A percentile compares a stretch with the other conserved stretches of the same genome.
phyloP scores from a whole-genome alignment of 176 grass and related monocot genomes.

The Canna indica region DNA sequence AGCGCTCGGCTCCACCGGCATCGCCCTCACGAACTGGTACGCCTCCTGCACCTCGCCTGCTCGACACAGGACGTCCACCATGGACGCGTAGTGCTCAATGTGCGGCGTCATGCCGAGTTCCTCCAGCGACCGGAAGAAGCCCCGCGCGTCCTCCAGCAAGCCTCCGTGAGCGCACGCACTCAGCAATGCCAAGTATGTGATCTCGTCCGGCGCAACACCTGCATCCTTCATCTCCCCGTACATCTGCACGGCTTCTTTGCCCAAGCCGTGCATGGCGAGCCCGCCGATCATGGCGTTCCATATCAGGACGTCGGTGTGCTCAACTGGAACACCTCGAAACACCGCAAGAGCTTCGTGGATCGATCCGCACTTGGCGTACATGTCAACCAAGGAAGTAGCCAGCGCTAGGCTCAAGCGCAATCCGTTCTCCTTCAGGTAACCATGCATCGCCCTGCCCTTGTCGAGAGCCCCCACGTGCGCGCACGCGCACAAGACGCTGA shows the following conservation, averaged over 20 bases:
- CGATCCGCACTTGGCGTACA: slow-evolving; percentile 55
- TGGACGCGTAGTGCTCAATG: slow-evolving; percentile 52
- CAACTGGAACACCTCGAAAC: slow-evolving; percentile 27
- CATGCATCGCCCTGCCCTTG: slow-evolving; percentile 36
- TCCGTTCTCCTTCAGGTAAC: slow-evolving; percentile 25
- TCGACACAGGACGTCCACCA: slow-evolving; percentile 61
- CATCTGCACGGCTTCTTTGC: slow-evolving; percentile 33
- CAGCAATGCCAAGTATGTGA: slow-evolving; percentile 42
- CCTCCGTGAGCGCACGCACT: slow-evolving; percentile 52
- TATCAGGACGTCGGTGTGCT: slow-evolving; percentile 43
- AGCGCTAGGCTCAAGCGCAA: slow-evolving; percentile 32
- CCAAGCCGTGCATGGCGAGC: slow-evolving; percentile 46
- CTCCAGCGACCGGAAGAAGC: slow-evolving; percentile 41
- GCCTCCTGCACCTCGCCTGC: slow-evolving; percentile 46
- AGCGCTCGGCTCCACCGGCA: slow-evolving; percentile 49
- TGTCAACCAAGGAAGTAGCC: slow-evolving; percentile 42
- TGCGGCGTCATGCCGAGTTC: slow-evolving; percentile 40
- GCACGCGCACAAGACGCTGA: slow-evolving; percentile 50
- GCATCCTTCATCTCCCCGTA: slow-evolving; percentile 35
- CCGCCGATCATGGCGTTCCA: slow-evolving; percentile 58
- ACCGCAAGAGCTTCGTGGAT: slow-evolving; percentile 40
- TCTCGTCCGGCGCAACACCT: slow-evolving; percentile 45
- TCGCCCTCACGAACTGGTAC: slow-evolving; percentile 34
- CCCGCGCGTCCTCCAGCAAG: slow-evolving; percentile 47
- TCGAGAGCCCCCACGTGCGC: slow-evolving; percentile 45